phyloP scores from a whole-genome alignment of 805 yeast genomes.

The Nakazawaea peltata region DNA sequence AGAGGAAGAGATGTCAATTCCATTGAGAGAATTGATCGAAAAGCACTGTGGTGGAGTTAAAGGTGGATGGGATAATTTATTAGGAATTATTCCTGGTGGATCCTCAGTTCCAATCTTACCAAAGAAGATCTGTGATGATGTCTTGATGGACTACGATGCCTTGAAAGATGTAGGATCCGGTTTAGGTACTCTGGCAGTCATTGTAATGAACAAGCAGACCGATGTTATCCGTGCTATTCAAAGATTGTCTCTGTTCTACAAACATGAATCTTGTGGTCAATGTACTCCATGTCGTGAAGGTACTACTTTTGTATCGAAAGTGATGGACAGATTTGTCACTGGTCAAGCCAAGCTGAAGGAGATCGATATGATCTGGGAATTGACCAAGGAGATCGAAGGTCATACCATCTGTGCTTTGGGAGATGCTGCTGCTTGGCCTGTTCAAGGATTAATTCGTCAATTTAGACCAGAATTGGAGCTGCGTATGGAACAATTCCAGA shows the following conservation, averaged over 20 bases:
- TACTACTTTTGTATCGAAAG: slow-evolving; percentile 74
- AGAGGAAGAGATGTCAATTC: slow-evolving; percentile 91
- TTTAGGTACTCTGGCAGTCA: slow-evolving; percentile 88
- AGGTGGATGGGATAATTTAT: slow-evolving; percentile 90
- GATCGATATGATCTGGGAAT: slow-evolving; percentile 78
- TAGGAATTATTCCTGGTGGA: slow-evolving; percentile 88
- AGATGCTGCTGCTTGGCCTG: slow-evolving; percentile 92
- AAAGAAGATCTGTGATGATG: slow-evolving; percentile 54
- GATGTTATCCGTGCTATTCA: slow-evolving; percentile 83
- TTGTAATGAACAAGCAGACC: slow-evolving; percentile 82
- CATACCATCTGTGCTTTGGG: slow-evolving; percentile 91
- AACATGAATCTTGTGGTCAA: slow-evolving; percentile 92
- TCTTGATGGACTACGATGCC: slow-evolving; percentile 84
- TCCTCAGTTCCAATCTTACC: slow-evolving; percentile 81
- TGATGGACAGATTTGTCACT: slow-evolving; percentile 73
- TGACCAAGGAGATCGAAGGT: slow-evolving; percentile 82
- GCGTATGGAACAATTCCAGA: slow-evolving; percentile 42
- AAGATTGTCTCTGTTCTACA: slow-evolving; percentile 75
- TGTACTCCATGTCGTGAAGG: slow-evolving; percentile 96
- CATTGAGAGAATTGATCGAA: slow-evolving; percentile 74
- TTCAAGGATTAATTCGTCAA: slow-evolving; percentile 79
- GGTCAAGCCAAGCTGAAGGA: slow-evolving; percentile 80
- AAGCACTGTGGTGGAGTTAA: slow-evolving; percentile 86
- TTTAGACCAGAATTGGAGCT: slow-evolving; percentile 79
- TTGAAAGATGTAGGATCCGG: slow-evolving; percentile 81